Evolutionary conservation across 352 stramenopile genomes (phyloP).

Genomic region (Aphanomyces euteiches): DNA sequence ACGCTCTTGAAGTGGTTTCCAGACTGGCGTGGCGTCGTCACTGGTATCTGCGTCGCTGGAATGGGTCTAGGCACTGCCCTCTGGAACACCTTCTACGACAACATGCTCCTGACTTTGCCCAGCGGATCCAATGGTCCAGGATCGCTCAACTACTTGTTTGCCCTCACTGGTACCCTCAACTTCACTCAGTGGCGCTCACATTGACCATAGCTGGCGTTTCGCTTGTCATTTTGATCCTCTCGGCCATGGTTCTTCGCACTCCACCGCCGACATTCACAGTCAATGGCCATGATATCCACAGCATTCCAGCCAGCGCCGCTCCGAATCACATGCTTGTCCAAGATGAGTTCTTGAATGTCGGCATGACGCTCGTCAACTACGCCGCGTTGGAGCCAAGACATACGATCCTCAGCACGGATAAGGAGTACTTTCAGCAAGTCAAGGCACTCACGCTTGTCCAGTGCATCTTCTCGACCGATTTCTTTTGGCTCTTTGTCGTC

Average conservation of each 20-base stretch:
- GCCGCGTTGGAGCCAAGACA: neutral
- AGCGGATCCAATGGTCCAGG: too few relatives aligned
- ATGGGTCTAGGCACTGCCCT: constrained; percentile 26
- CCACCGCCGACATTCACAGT: constrained; percentile 18
- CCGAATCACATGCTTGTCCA: constrained; percentile 11
- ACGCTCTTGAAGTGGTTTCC: constrained; percentile 32
- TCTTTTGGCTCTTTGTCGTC: constrained; percentile 9
- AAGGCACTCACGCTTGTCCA: constrained; percentile 21
- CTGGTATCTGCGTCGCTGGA: constrained; percentile 20
- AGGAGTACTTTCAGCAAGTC: constrained; percentile 26
- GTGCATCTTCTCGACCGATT: constrained; percentile 25
- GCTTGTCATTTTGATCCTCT: neutral
- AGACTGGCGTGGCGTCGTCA: constrained; percentile 28
- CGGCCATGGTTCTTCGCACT: neutral
- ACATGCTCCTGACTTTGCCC: too few relatives aligned
- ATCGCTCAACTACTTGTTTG: neutral
- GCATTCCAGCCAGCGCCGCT: neutral
- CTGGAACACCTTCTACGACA: neutral
- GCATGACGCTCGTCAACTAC: constrained; percentile 29
- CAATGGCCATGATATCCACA: constrained; percentile 21
- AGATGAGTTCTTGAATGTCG: constrained; percentile 25
- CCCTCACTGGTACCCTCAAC: neutral
- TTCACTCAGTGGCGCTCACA: neutral
- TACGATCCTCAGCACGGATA: neutral
- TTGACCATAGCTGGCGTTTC: neutral